Base-by-base conservation (phyloP, 768 basidiomycete genomes). In the Lentinus tigrinus region DNA sequence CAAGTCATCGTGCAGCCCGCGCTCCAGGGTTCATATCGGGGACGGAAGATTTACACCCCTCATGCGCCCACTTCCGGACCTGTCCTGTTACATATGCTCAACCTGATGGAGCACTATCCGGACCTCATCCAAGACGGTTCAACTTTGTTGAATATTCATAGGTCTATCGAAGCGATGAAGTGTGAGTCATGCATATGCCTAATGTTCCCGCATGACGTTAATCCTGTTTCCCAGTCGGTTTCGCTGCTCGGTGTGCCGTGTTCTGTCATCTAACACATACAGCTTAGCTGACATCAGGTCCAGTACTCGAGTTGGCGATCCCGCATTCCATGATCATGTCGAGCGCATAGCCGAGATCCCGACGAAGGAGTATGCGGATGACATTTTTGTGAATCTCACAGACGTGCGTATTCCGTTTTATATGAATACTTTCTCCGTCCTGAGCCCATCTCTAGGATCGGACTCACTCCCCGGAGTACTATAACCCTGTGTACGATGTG, bases 51-150 rank as follows among this genome's bases (percentile, higher is more conserved):
- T 38, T 97, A 93, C 72, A 95, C 93, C 0, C 81, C 89, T 0
- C 83, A 86, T 65, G 88, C 93, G 13, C 97, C 97, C 5, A 87
- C 89, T 9, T 89, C 89, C 11, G 95, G 96, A 5, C 88, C 91
- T 7, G 91, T 91, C n/a, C 75, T 98, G 40, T 74, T 97, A 39
- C 89, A 93, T 68, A 89, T 98, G 81, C 75, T 98, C n/a, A 97
- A 98, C 68, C 70, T 95, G 19, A 74, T 96, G 46, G 95, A 97
- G 68, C 78, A 81, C n/a, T 98, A 82, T 66, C 74, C 79, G 51
- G 66, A 78, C 37, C 72, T 82, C 34, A 63, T 79, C 17, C 73
- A 75, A 24, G 73, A 71, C 26, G 84, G 84, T 44, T 71, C 77
- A 61, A 85, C 79, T n/a, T 77, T 79, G 0, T 69, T 93, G 16